Evolutionary conservation across 202 grass and related monocot genomes (phyloP).

Genomic region (Sporobolus alterniflorus): DNA sequence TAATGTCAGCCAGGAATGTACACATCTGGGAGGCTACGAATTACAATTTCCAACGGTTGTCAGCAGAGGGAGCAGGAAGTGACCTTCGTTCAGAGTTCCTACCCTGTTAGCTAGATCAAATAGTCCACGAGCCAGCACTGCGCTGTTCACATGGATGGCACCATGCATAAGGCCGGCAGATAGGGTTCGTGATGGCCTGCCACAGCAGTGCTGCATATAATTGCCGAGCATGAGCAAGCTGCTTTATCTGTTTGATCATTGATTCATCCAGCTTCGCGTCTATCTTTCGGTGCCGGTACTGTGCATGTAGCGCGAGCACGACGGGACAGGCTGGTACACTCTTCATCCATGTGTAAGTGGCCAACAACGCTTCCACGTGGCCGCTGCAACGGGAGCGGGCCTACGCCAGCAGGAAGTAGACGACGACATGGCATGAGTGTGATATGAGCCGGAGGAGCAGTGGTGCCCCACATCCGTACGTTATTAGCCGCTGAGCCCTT

Average conservation of each 20-base stretch:
- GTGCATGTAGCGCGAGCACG: conserved; percentile 33
- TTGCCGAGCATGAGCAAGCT: neutral
- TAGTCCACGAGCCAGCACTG: neutral
- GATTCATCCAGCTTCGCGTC: neutral
- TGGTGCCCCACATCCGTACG: too few relatives aligned
- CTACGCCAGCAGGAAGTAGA: neutral
- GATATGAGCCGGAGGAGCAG: neutral
- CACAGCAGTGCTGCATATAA: conserved; percentile 20
- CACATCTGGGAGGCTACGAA: too few relatives aligned
- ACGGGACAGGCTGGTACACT: neutral
- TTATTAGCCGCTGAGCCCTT: neutral
- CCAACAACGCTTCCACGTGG: conserved; percentile 29
- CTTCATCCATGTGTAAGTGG: neutral
- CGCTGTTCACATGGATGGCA: too few relatives aligned
- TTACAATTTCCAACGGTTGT: too few relatives aligned
- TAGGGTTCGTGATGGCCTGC: neutral
- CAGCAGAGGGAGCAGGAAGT: too few relatives aligned
- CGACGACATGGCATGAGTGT: neutral
- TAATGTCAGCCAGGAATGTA: too few relatives aligned
- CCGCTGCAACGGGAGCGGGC: neutral
- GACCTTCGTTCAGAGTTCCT: neutral
- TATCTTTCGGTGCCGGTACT: neutral
- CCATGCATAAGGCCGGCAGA: neutral
- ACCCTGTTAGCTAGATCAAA: neutral
- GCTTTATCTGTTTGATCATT: neutral